Evolutionary conservation across 2,329 filamentous ascomycete genomes (phyloP).

Genomic region (Talaromyces sp.): DNA sequence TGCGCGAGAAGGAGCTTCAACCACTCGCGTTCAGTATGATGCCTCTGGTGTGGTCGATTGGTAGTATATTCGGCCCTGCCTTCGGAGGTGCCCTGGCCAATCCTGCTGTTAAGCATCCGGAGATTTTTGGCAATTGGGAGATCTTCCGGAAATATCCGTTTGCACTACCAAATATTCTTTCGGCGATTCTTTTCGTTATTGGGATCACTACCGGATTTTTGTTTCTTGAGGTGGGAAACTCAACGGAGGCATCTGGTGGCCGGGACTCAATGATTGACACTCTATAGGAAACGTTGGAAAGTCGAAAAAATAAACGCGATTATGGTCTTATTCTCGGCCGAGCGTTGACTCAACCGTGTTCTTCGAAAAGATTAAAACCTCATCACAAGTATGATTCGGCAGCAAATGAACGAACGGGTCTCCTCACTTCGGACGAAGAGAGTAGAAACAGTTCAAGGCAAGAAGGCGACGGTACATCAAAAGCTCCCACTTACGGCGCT

Average conservation of each 20-base stretch:
- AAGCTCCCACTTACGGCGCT: neutral
- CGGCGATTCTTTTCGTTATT: slow-evolving; percentile 68
- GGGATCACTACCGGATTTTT: slow-evolving; percentile 69
- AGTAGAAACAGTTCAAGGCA: neutral
- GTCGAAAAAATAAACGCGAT: slow-evolving; percentile 63
- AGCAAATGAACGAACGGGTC: slow-evolving; percentile 29
- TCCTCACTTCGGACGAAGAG: slow-evolving; percentile 22
- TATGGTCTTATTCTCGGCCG: slow-evolving; percentile 70
- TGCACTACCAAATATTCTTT: slow-evolving; percentile 74
- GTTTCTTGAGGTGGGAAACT: slow-evolving; percentile 66
- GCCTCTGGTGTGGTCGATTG: slow-evolving; percentile 85
- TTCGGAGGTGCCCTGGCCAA: slow-evolving; percentile 84
- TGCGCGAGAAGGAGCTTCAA: slow-evolving; percentile 78
- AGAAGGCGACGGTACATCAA: slow-evolving; percentile 18
- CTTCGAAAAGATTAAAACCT: slow-evolving; percentile 21
- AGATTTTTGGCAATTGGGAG: slow-evolving; percentile 59
- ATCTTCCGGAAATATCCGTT: slow-evolving; percentile 78
- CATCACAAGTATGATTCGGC: slow-evolving; percentile 11
- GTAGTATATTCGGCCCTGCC: slow-evolving; percentile 78
- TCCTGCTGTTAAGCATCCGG: slow-evolving; percentile 68
- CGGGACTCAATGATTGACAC: neutral
- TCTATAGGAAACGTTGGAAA: slow-evolving; percentile 66
- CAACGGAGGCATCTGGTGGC: neutral
- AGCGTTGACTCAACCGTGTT: slow-evolving; percentile 50
- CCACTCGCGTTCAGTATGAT: slow-evolving; percentile 87